A percentile compares a stretch with the other conserved stretches of the same genome.
Conservation (phyloP, 495 filamentous ascomycete genomes). For the Aspergillus coremiiformis region DNA sequence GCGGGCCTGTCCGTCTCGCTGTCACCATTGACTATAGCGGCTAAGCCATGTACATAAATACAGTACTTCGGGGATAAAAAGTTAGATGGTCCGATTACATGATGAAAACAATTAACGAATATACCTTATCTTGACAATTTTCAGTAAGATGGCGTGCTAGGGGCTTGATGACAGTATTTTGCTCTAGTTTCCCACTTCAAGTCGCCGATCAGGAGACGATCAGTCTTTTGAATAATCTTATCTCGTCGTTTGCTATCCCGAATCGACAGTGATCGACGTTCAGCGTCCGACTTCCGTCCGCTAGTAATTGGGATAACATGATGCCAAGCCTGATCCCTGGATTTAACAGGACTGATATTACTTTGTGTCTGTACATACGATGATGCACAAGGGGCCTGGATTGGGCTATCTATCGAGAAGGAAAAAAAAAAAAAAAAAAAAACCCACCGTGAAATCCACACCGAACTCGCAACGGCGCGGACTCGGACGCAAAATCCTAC, state of each 20-base stretch:
- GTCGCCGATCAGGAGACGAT: background rate
- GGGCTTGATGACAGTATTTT: background rate
- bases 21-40: conserved; percentile 1
- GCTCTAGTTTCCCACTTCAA: background rate
- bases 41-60: no score
- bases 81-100: background rate
- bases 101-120: background rate
- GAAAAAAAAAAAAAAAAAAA: no score
- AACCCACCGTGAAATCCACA: no score
- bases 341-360: no score
- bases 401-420: no score
- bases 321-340: no score
- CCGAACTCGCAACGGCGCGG: no score
- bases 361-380: no score
- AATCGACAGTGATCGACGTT: background rate
- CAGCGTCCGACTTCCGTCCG: background rate
- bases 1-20: background rate
- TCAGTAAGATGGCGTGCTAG: background rate
- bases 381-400: no score
- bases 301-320: no score
- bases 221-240: background rate
- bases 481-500: no score
- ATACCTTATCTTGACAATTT: background rate
- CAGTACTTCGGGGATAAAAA: background rate
- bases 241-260: background rate